Evolutionary conservation across 345 rosid species (phyloP).

Genomic region (Hypericum perforatum): DNA sequence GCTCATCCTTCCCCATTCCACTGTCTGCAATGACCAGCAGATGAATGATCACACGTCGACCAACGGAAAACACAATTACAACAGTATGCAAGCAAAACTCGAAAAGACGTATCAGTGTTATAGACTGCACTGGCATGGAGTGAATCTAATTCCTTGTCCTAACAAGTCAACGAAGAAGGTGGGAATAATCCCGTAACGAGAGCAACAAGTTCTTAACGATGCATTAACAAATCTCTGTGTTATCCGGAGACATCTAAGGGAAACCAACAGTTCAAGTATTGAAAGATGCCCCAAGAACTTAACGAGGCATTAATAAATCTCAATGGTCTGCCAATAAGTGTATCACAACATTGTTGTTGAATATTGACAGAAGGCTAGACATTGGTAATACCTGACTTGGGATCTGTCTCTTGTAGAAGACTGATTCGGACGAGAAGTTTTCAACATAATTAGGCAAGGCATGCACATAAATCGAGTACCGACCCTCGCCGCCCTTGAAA

Average conservation of each 20-base stretch:
- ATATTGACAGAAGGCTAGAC: neutral
- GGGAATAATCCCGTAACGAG: no score
- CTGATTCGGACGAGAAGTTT: slow-evolving; percentile 42
- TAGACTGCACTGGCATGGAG: neutral
- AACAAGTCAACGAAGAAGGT: no score
- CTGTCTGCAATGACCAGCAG: slow-evolving; percentile 32
- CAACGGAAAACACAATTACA: neutral
- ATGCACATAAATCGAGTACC: slow-evolving; percentile 67
- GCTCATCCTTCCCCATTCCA: slow-evolving; percentile 89
- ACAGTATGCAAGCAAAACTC: neutral
- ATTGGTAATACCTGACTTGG: slow-evolving; percentile 70
- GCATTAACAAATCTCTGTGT: no score
- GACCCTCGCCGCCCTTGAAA: slow-evolving; percentile 56
- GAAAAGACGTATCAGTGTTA: neutral
- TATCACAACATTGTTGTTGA: neutral
- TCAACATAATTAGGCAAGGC: slow-evolving; percentile 48
- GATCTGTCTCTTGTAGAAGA: slow-evolving; percentile 65
- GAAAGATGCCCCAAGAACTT: no score
- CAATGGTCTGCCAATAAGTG: no score
- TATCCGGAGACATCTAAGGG: no score
- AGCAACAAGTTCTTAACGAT: no score
- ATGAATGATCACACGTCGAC: neutral
- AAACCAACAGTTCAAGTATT: no score
- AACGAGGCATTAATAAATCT: no score
- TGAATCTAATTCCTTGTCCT: no score